A percentile compares a stretch with the other conserved stretches of the same genome.
Conservation (phyloP, 2,329 filamentous ascomycete species). For the Chaetomiaceae sp. region DNA sequence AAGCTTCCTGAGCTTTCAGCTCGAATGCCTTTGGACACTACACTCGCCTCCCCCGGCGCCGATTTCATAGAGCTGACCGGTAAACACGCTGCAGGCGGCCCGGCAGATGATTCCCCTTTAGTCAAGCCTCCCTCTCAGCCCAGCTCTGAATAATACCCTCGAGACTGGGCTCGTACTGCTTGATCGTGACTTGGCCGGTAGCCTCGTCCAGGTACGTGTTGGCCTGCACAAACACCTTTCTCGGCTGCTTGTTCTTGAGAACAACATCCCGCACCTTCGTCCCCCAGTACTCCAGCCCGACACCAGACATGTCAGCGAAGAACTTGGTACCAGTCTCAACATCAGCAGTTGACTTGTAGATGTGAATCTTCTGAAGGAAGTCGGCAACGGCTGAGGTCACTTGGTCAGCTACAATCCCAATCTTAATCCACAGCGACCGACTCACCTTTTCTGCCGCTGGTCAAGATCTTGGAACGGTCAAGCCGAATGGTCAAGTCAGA, state of each 20-base stretch:
- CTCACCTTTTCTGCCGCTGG: conserved; percentile 65
- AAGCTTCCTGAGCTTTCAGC: too few species aligned
- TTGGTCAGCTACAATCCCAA: background rate
- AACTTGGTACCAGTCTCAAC: conserved; percentile 70
- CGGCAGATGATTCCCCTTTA: background rate
- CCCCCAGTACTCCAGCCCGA: conserved; percentile 79
- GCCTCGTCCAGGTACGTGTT: conserved; percentile 72
- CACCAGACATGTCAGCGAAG: conserved; percentile 78
- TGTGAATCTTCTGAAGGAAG: conserved; percentile 85
- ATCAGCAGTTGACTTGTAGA: conserved; percentile 90
- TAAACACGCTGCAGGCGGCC: background rate
- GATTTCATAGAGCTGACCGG: background rate
- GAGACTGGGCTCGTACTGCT: conserved; percentile 78
- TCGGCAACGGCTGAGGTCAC: conserved; percentile 62
- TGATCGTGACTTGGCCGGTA: conserved; percentile 67
- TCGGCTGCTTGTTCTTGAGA: conserved; percentile 71
- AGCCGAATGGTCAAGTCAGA: conserved; percentile 78
- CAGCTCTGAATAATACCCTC: conserved; percentile 83
- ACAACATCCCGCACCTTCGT: conserved; percentile 73
- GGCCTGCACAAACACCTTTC: conserved; percentile 90
- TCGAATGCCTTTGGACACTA: too few species aligned
- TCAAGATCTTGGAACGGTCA: conserved; percentile 82
- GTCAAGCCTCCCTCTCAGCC: conserved; percentile 56
- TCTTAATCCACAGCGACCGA: background rate
- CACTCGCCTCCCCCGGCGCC: too few species aligned